phyloP scores from a whole-genome alignment of 2,329 filamentous ascomycete genomes.

The Hyphodiscus sp. region DNA sequence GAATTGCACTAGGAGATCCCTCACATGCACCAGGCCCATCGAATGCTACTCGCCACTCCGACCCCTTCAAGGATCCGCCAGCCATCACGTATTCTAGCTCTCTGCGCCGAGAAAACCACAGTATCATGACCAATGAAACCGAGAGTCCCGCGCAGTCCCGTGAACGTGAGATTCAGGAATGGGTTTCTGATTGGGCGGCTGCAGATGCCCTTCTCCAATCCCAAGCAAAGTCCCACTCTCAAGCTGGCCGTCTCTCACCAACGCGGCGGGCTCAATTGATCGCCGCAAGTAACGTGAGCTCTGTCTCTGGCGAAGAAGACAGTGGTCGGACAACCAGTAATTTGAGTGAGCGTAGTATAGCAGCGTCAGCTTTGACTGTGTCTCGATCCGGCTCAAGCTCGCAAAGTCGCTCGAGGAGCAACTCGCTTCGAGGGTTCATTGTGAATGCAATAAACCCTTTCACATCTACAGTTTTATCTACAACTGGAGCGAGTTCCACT shows the following conservation, averaged over 20 bases:
- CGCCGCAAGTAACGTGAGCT: constrained; percentile 18
- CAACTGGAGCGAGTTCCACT: constrained; percentile 14
- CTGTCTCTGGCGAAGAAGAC: constrained; percentile 26
- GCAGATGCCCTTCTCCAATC: constrained; percentile 28
- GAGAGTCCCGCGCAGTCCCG: constrained; percentile 25
- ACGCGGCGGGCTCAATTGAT: constrained; percentile 26
- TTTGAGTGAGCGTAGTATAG: constrained; percentile 28
- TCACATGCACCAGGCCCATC: constrained; percentile 5
- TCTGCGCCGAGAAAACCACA: constrained; percentile 5
- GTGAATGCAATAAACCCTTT: constrained; percentile 24
- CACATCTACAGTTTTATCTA: constrained; percentile 10
- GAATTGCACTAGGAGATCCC: constrained; percentile 19
- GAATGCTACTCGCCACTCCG: constrained; percentile 16
- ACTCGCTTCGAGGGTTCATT: constrained; percentile 27
- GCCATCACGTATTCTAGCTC: constrained; percentile 8
- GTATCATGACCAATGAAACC: constrained; percentile 13
- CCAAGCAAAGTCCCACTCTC: constrained; percentile 24
- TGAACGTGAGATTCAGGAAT: constrained; percentile 30
- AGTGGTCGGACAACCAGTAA: constrained; percentile 29
- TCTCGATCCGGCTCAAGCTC: constrained; percentile 26
- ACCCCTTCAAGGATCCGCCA: constrained; percentile 27
- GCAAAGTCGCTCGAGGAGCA: constrained; percentile 21
- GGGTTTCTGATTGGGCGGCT: constrained; percentile 32
- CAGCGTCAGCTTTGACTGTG: constrained; percentile 17
- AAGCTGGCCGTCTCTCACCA: constrained; percentile 27